A percentile compares a stretch with the other conserved stretches of the same genome.
Conservation (phyloP, 768 basidiomycete species). For the Boletus huronensis region DNA sequence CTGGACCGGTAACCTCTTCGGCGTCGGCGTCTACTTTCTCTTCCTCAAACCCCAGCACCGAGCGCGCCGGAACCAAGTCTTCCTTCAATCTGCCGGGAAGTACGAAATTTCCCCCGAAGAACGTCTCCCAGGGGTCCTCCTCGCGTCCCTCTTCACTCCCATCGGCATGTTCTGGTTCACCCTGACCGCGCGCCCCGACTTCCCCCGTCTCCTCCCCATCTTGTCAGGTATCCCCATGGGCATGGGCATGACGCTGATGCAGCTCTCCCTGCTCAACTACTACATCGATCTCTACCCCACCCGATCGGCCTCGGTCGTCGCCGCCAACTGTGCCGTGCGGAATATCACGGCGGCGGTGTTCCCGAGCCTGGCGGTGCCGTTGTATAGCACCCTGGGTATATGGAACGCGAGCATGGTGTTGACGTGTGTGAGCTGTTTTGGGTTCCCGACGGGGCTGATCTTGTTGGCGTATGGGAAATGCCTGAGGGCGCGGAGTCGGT, state of each 20-base stretch:
- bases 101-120: constrained; percentile 25
- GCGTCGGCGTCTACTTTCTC: constrained; percentile 25
- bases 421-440: constrained; percentile 23
- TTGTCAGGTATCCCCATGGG: constrained; percentile 27
- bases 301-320: constrained; percentile 29
- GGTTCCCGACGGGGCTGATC: constrained; percentile 20
- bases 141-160: constrained; percentile 26
- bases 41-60: constrained; percentile 22
- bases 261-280: constrained; percentile 28
- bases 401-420: constrained; percentile 15
- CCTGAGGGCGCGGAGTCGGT: constrained; percentile 22
- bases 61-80: constrained; percentile 15
- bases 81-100: constrained; percentile 19
- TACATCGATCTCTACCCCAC: constrained; percentile 31
- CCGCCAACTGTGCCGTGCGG: constrained; percentile 26
- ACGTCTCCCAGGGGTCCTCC: constrained; percentile 25
- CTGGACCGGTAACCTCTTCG: constrained; percentile 25
- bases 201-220: constrained; percentile 8
- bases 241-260: constrained; percentile 29
- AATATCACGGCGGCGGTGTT: constrained; percentile 20
- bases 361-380: constrained; percentile 24
- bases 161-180: constrained; percentile 31
- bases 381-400: constrained; percentile 21
- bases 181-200: constrained; percentile 14
- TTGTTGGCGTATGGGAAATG: constrained; percentile 21